Percentiles rank a stretch among this genome's conserved stretches.
Conservation (phyloP, 768 basidiomycete species). For the Tylopilus plumbeoviolaceoides region DNA sequence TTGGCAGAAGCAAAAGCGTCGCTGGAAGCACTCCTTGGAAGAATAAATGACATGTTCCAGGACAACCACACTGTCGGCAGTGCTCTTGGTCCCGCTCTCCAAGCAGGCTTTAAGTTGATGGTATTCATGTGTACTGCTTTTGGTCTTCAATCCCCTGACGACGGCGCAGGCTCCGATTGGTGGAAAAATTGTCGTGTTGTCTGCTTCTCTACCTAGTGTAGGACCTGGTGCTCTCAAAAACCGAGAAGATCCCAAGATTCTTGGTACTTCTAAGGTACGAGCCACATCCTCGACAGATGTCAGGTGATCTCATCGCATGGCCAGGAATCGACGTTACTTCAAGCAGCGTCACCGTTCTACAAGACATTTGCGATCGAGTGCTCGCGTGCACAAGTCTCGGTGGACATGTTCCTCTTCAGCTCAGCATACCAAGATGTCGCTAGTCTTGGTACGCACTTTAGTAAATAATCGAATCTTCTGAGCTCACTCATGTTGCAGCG, state of each 20-base stretch:
- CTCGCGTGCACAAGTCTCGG: slow-evolving; percentile 92
- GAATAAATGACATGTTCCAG: slow-evolving; percentile 95
- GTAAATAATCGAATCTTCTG: not conserved
- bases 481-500: slow-evolving; percentile 41
- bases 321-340: slow-evolving; percentile 87
- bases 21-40: slow-evolving; percentile 75
- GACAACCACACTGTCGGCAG: slow-evolving; percentile 93
- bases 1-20: slow-evolving; percentile 77
- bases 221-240: slow-evolving; percentile 93
- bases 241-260: slow-evolving; percentile 92
- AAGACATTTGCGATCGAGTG: slow-evolving; percentile 99
- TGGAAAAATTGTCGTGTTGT: slow-evolving; percentile 87
- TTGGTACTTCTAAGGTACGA: slow-evolving; percentile 86
- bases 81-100: slow-evolving; percentile 90
- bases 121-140: slow-evolving; percentile 35
- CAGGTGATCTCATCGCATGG: slow-evolving; percentile 1
- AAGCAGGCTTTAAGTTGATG: slow-evolving; percentile 95
- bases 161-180: slow-evolving; percentile 75
- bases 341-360: slow-evolving; percentile 93
- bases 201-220: slow-evolving; percentile 79
- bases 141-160: not conserved
- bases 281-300: not conserved
- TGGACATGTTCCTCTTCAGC: slow-evolving; percentile 99
- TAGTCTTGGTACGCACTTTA: slow-evolving; percentile 57
- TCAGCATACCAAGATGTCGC: slow-evolving; percentile 93